Conservation (phyloP, 352 stramenopile species). For the Pythium monospermum region DNA sequence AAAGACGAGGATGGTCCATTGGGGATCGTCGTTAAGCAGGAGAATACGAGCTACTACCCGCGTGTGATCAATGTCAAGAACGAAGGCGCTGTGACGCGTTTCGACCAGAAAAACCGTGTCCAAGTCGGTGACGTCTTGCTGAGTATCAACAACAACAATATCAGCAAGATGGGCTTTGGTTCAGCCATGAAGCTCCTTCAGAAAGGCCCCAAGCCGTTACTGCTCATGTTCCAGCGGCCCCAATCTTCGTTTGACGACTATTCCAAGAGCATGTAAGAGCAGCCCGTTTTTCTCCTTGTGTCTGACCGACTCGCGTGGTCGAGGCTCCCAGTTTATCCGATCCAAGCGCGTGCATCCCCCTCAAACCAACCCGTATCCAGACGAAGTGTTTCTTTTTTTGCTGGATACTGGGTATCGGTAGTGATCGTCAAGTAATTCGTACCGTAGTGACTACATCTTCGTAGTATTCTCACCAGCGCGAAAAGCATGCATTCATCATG, state of each 20-base stretch:
- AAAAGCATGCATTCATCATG: too few relatives aligned
- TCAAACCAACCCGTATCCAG: background rate
- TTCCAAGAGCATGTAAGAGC: conserved; percentile 26
- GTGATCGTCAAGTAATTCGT: too few relatives aligned
- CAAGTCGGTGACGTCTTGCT: conserved; percentile 77
- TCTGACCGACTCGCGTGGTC: conserved; percentile 5
- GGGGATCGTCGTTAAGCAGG: conserved; percentile 84
- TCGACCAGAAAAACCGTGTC: conserved; percentile 82
- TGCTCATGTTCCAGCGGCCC: conserved; percentile 85
- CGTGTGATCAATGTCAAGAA: conserved; percentile 87
- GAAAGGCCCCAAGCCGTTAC: conserved; percentile 78
- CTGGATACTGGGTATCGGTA: too few relatives aligned
- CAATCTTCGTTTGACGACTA: conserved; percentile 28
- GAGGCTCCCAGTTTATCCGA: background rate
- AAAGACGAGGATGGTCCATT: conserved; percentile 83
- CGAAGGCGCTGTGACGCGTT: conserved; percentile 71
- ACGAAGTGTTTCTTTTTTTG: too few relatives aligned
- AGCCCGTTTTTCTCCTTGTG: too few relatives aligned
- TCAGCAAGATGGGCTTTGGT: conserved; percentile 87
- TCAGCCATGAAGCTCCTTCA: conserved; percentile 82
- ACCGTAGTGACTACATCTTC: too few relatives aligned
- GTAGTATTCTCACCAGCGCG: too few relatives aligned
- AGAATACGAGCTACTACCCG: conserved; percentile 83
- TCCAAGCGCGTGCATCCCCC: conserved; percentile 3
- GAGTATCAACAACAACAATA: conserved; percentile 90